Conservation (phyloP, 75 land plant species). For the Chamaecyparis obtusa region DNA sequence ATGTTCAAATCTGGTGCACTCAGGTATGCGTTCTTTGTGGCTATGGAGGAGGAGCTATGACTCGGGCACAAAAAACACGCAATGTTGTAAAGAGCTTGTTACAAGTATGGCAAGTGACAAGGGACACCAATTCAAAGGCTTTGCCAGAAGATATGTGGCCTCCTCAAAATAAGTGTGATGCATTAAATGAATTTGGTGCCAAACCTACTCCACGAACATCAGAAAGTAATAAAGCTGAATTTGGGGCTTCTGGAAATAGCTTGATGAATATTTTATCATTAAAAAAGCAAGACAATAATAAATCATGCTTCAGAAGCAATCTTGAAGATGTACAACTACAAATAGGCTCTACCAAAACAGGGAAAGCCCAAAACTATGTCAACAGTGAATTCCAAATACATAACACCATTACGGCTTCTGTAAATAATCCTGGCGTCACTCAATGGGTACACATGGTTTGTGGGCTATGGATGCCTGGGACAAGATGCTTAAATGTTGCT, state of each 20-base stretch:
- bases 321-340: background rate
- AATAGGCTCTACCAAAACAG: background rate
- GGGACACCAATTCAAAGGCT: constrained; percentile 1
- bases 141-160: background rate
- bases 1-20: background rate
- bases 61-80: constrained; percentile 55
- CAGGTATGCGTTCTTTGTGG: constrained; percentile 92
- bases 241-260: background rate
- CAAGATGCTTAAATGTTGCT: constrained; percentile 72
- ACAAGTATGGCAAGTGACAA: constrained; percentile 51
- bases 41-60: constrained; percentile 84
- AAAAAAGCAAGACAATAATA: background rate
- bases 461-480: constrained; percentile 92
- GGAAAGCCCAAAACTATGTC: background rate
- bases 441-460: constrained; percentile 97
- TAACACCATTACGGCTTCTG: constrained; percentile 50
- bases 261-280: background rate
- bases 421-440: constrained; percentile 45
- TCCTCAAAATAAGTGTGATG: background rate
- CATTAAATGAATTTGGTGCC: background rate
- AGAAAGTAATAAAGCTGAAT: background rate
- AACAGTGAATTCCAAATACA: constrained; percentile 8
- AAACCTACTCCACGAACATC: background rate
- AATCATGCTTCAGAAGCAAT: background rate
- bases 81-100: constrained; percentile 53